Evolutionary conservation across 257 asterid species (phyloP).

Genomic region (Echites panduratus): DNA sequence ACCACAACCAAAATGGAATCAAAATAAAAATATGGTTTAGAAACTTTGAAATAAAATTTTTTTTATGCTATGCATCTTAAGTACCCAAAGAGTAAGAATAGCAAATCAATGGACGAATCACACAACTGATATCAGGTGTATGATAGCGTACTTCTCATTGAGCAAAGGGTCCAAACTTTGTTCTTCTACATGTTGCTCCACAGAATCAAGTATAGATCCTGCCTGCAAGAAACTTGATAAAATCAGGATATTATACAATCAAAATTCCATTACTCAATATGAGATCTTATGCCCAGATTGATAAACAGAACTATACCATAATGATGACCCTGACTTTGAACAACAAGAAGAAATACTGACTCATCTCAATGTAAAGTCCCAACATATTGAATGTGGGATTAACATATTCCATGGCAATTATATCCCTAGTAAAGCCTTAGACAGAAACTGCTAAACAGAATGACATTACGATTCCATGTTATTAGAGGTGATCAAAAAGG

Average conservation of each 20-base stretch:
- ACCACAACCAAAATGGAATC: background rate
- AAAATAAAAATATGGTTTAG: background rate
- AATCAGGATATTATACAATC: background rate
- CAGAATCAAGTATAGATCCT: conserved; percentile 53
- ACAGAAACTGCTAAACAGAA: background rate
- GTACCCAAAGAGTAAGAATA: background rate
- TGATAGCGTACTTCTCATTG: conserved; percentile 39
- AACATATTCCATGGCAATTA: background rate
- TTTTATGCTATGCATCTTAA: background rate
- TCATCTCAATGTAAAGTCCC: background rate
- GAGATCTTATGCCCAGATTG: background rate
- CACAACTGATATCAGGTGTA: background rate
- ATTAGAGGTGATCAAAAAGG: background rate
- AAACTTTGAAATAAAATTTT: background rate
- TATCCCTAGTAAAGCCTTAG: background rate
- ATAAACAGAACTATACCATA: background rate
- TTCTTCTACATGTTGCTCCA: conserved; percentile 74
- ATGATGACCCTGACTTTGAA: background rate
- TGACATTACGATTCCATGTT: background rate
- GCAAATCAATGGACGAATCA: background rate
- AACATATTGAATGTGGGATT: background rate
- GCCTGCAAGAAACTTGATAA: conserved; percentile 35
- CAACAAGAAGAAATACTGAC: background rate
- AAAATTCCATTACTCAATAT: background rate
- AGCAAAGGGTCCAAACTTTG: conserved; percentile 53